Percentiles rank a stretch among this genome's conserved stretches.
phyloP scores from a whole-genome alignment of 169 alveolate species.

The Plasmodium malariae region DNA sequence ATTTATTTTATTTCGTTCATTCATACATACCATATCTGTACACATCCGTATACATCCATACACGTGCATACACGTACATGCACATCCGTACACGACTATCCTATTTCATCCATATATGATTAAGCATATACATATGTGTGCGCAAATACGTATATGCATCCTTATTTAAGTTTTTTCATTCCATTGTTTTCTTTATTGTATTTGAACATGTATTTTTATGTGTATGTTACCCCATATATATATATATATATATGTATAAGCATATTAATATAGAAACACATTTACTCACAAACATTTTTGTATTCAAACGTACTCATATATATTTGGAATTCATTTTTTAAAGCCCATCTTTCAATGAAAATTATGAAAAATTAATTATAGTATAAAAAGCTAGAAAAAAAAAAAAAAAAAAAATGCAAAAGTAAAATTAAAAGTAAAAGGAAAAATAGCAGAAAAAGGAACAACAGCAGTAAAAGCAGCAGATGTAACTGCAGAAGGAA shows the following conservation, averaged over 20 bases:
- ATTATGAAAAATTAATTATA: neutral
- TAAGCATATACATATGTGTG: neutral
- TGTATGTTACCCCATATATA: neutral
- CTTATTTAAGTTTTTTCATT: neutral
- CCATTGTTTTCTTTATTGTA: neutral
- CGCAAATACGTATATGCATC: neutral
- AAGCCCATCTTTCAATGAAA: neutral
- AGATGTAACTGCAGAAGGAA: too few relatives aligned
- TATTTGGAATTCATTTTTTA: neutral
- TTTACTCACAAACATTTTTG: neutral
- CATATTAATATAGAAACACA: neutral
- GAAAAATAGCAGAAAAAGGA: too few relatives aligned
- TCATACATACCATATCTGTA: too few relatives aligned
- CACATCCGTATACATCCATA: neutral
- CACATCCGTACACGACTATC: neutral
- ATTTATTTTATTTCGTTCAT: neutral
- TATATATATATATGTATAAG: neutral
- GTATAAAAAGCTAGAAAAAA: neutral
- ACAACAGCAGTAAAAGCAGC: too few relatives aligned
- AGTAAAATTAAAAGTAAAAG: too few relatives aligned
- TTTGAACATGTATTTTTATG: neutral
- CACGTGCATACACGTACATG: neutral
- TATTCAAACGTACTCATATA: neutral
- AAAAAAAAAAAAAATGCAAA: constrained; percentile 10
- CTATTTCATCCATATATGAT: neutral